These are phyloP conservation scores for Amauroascus niger DNA, from an alignment of 2,329 filamentous ascomycete genomes.

Conservation along the genomic window DNA sequence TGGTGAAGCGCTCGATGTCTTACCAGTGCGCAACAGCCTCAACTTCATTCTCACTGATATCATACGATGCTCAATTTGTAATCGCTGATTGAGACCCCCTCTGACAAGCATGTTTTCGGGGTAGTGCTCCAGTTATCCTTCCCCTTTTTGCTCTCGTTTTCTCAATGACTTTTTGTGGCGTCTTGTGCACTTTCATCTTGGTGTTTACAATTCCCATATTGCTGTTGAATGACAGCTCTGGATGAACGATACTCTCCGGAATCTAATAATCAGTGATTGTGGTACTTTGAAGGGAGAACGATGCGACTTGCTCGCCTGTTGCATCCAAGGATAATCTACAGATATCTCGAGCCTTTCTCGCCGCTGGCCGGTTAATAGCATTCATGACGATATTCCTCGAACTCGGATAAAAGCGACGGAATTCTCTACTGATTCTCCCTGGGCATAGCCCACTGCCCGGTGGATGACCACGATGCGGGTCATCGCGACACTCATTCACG, in stretches of 20 bases:
- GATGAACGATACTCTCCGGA: not conserved
- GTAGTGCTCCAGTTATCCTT: not conserved
- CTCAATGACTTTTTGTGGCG: constrained; percentile 3
- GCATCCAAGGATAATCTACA: not conserved
- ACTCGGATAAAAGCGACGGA: constrained; percentile 7
- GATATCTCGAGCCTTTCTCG: not conserved
- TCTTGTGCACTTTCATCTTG: constrained; percentile 5
- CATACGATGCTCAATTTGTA: constrained; percentile 9
- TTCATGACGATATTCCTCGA: constrained; percentile 7
- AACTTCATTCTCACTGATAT: not conserved
- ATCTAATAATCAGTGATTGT: not conserved
- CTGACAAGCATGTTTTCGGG: not conserved
- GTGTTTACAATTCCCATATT: constrained; percentile 4
- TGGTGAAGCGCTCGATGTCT: constrained; percentile 9
- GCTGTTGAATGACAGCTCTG: not conserved
- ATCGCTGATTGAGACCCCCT: constrained; percentile 7
- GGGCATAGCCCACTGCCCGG: constrained; percentile 9
- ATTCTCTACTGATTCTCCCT: constrained; percentile 2
- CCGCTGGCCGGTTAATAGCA: constrained; percentile 14
- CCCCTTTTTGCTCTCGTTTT: constrained; percentile 11
- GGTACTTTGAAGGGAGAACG: not conserved
- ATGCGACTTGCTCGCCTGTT: constrained; percentile 3
- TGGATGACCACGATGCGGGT: constrained; percentile 13
- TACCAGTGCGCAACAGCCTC: constrained; percentile 1
- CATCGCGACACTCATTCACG: constrained; percentile 11